Evolutionary conservation across 441 rosid genomes (phyloP).

Genomic region (Macaranga tanarius): DNA sequence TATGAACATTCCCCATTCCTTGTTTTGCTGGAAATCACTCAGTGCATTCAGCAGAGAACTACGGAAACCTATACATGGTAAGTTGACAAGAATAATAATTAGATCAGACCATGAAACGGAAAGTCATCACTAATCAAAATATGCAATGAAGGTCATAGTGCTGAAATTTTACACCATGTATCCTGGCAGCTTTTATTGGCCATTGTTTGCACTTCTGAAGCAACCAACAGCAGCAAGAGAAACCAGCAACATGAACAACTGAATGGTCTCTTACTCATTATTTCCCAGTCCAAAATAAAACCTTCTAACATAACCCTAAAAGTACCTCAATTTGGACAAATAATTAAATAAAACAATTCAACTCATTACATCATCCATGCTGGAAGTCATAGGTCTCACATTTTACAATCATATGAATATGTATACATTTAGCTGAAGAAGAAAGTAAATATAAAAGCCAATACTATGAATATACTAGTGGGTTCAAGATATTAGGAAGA

Average conservation of each 20-base stretch:
- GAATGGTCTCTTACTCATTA: background rate
- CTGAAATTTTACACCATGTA: background rate
- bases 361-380: background rate
- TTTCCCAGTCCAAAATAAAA: background rate
- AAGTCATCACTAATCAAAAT: background rate
- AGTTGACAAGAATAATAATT: conserved; percentile 5
- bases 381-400: too few relatives aligned
- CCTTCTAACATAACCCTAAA: background rate
- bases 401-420: too few relatives aligned
- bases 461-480: too few relatives aligned
- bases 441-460: too few relatives aligned
- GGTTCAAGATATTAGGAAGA: too few relatives aligned
- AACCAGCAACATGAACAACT: background rate
- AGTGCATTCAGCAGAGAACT: conserved; percentile 60
- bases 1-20: conserved; percentile 63
- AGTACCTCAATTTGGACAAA: background rate
- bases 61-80: conserved; percentile 54
- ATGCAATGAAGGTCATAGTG: background rate
- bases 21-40: conserved; percentile 43
- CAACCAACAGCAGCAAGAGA: background rate
- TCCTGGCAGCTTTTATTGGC: background rate
- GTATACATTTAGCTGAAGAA: too few relatives aligned
- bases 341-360: background rate
- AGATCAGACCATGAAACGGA: background rate
- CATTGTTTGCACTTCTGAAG: background rate